Base-by-base conservation (phyloP, 306 rosid genomes). In the Delonix regia region DNA sequence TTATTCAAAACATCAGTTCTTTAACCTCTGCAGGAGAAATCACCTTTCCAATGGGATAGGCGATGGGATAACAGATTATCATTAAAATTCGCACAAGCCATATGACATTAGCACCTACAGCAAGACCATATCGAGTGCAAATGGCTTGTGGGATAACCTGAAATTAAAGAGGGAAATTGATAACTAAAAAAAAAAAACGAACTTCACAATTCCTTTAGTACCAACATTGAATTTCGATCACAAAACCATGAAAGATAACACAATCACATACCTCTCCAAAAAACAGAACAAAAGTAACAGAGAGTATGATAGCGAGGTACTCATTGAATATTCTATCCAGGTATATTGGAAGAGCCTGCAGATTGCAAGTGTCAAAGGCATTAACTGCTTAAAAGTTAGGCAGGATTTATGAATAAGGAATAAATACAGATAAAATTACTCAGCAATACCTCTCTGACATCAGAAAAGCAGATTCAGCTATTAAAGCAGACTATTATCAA, bases 121-220 rank as follows among this genome's bases (percentile, higher is more conserved):
- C 97, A 71, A 96, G 98, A 78, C 99, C 99, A 61, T 96, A 96
- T 83, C 99, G 86, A 42, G 91, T 86, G 80, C 99, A 96, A 84
- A 90, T 96, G 74, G 99, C 87, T 90, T 96, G 99, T 3, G 99
- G 99, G 66, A 96, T 96, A 87, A 96, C 98, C 99, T 96, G 79
- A 60, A 68, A 82, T 73, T 24, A 59, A 27, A 83, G 71, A 80
- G 1, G 24, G n/a, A 12, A 6, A 27, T 21, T 15, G 63, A 27
- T 24, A 16, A 15, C 21, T 49, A 28, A 10, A 11, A 19, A 24
- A 30, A 19, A 38, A 22, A 27, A 62, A 74, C 12, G 48, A 56
- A 21, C 13, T 56, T 45, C 15, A 22, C 18, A 57, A 51, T 56
- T 70, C 42, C 55, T 22, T 11, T 9, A 53, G 24, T 24, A 55